Base-by-base conservation (phyloP, 352 stramenopile species). In the Pythium guiyangense region DNA sequence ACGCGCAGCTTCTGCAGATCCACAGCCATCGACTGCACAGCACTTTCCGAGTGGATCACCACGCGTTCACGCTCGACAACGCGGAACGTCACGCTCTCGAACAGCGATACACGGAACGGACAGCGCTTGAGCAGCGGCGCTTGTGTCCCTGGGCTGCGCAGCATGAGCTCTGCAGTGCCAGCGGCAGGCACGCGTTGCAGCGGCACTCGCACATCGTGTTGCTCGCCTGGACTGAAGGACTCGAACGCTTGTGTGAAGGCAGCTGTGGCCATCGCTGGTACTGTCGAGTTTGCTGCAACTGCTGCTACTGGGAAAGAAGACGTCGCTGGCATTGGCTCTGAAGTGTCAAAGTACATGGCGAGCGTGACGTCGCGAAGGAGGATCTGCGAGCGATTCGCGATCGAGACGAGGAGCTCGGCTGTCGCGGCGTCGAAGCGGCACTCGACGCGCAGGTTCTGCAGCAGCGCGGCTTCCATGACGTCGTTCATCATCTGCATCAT, bases 401-500 rank as follows among this genome's bases (percentile, higher is more conserved):
- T 56, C 5, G 55, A 58, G 31, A 86, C 62, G 25, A 68, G 6
- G 20, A 86, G 57, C 27, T 34, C 59, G 27, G 31, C 48, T 15
- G 52, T 18, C 9, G 6, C 8, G 1, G 66, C 47, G 40, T 70
- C 54, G 54, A 72, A 81, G 18, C 5, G 31, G 40, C 52, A 70
- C 34, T 55, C 58, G 8, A 80, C 60, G 17, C 54, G 57, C 42
- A 92, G 57, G 57, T 77, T 87, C 69, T 92, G 81, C 53, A 92
- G 49, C 72, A 92, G 65, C 52, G 79, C 77, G 3, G 74, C 64
- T 67, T 92, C 81, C 81, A 92, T 90, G 63, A 90, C 80, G 18
- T 74, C 69, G 63, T 92, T 92, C 81, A 92, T 92, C 75, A 92
- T 87, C 45, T 73, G 73, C 81, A 92, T 90, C 60, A 88, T 69